Evolutionary conservation across 2,329 filamentous ascomycete genomes (phyloP).

Genomic region (Colletotrichum spinosum): DNA sequence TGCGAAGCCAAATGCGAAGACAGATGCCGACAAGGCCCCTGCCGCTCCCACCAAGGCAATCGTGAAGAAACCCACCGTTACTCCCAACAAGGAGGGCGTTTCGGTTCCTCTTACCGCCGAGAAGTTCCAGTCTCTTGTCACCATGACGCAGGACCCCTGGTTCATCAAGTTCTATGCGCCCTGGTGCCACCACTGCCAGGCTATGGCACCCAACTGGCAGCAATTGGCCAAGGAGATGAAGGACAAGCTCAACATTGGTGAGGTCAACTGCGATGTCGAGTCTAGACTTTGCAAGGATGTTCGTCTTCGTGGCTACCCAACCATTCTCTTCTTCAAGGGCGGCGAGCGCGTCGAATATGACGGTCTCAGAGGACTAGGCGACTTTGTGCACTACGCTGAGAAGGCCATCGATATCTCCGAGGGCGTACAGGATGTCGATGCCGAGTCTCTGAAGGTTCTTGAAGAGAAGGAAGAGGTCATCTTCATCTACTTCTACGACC

Average conservation of each 20-base stretch:
- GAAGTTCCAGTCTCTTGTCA: conserved; percentile 87
- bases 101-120: conserved; percentile 84
- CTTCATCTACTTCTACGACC: conserved; percentile 97
- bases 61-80: conserved; percentile 62
- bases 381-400: conserved; percentile 87
- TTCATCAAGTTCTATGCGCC: conserved; percentile 99
- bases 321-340: conserved; percentile 91
- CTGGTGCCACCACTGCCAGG: conserved; percentile 97
- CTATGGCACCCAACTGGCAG: conserved; percentile 89
- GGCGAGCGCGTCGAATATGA: conserved; percentile 94
- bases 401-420: conserved; percentile 83
- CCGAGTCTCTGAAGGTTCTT: conserved; percentile 79
- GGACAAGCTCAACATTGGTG: conserved; percentile 88
- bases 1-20: conserved; percentile 41
- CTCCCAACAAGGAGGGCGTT: conserved; percentile 79
- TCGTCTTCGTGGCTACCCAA: conserved; percentile 83
- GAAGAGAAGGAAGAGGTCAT: conserved; percentile 96
- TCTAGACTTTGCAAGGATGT: conserved; percentile 93
- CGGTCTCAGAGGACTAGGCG: conserved; percentile 90
- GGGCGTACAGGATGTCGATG: conserved; percentile 85
- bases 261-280: conserved; percentile 94
- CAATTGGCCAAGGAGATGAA: conserved; percentile 93
- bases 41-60: conserved; percentile 51
- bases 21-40: conserved; percentile 34
- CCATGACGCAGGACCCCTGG: conserved; percentile 90